Evolutionary conservation across 2,329 filamentous ascomycete species (phyloP).

Genomic region (Pseudogymnoascus sp.): DNA sequence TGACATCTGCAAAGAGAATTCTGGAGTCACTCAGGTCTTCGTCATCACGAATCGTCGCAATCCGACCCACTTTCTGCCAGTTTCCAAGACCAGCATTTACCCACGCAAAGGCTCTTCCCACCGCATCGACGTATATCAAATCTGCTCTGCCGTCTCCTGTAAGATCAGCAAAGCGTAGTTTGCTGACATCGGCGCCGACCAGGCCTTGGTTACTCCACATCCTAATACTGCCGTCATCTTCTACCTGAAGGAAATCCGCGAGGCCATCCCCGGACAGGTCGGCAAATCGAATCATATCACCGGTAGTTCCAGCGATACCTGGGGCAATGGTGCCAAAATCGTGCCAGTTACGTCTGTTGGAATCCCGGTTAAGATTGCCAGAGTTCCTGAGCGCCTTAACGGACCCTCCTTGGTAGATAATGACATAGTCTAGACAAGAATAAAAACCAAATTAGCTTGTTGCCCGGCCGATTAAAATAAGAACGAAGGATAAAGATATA

Average conservation of each 20-base stretch:
- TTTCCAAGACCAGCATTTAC: background rate
- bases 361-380: background rate
- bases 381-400: background rate
- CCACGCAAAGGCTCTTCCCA: background rate
- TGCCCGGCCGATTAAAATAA: background rate
- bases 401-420: background rate
- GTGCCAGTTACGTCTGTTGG: background rate
- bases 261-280: background rate
- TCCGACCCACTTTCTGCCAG: background rate
- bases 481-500: background rate
- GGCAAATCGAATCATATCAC: background rate
- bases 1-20: conserved; percentile 10
- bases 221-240: background rate
- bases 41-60: background rate
- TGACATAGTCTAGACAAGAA: background rate
- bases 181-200: conserved; percentile 27
- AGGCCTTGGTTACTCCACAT: too few species aligned
- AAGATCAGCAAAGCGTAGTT: conserved; percentile 32
- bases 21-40: background rate
- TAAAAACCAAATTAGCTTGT: background rate
- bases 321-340: background rate
- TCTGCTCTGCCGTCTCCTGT: conserved; percentile 30
- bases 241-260: background rate
- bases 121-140: conserved; percentile 16
- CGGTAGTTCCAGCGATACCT: background rate